Base-by-base conservation (phyloP, 768 basidiomycete genomes). In the Lanmaoa rubissima region DNA sequence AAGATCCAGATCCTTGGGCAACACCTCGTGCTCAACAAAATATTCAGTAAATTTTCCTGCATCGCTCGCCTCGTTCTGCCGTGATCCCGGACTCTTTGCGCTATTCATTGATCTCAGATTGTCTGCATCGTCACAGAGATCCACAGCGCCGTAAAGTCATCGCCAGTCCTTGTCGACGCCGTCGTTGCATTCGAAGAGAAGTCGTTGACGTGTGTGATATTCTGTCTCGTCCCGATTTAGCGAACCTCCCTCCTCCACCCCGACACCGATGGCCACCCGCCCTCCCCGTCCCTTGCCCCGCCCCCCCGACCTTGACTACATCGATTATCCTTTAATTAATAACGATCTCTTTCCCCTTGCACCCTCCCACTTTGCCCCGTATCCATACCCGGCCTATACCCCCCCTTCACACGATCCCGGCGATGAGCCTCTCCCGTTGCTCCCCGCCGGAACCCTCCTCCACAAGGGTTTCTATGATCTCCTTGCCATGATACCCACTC, bases 401-500 rank as follows among this genome's bases (percentile, higher is more conserved):
- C n/a, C 28, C 40, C 44, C 44, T 8, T 8, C 24, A 1, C 17
- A 24, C 9, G 34, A 51, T 43, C 17, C n/a, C 51, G 35, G 12
- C 42, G 21, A 21, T 64, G 75, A 77, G 54, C 73, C 75, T 35
- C 64, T 75, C n/a, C 78, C 78, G 34, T 77, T 80, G 55, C 73
- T 87, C 60, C 84, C 84, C 51, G 81, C 79, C 14, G 89, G 87
- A 28, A 89, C 89, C 8, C 75, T 92, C 51, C 76, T 93, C 39
- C 91, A 94, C 80, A 88, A 90, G 61, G 92, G 90, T n/a, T 92
- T 92, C 78, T 93, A 91, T 73, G 89, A 92, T 76, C 80, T 93
- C 32, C 78, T 92, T 38, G 79, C 90, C 26, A 81, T 91, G 77
- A 88, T 90, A 61, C 87, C 86, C 41, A 87, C 85, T 2, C 86